Percentiles rank a stretch among this genome's conserved stretches.
Conservation (phyloP, 495 filamentous ascomycete genomes). For the Aspergillus conjunctus region DNA sequence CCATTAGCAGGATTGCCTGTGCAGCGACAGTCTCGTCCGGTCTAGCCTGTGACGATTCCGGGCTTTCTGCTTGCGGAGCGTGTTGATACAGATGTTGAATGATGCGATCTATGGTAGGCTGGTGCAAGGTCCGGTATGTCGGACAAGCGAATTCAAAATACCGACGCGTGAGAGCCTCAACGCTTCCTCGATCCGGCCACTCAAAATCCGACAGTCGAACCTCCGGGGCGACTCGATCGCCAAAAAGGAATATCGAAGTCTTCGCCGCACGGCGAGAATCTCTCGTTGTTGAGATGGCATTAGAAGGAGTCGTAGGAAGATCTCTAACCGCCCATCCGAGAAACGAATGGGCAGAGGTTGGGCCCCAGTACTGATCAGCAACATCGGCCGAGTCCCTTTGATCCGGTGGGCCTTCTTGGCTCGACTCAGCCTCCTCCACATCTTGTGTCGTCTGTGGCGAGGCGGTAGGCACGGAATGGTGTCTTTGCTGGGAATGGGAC, state of each 20-base stretch:
- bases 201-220: constrained; percentile 20
- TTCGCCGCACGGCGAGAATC: background rate
- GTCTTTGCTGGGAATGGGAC: constrained; percentile 7
- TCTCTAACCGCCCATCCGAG: constrained; percentile 27
- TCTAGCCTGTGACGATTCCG: background rate
- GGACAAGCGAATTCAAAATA: constrained; percentile 40
- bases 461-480: constrained; percentile 6
- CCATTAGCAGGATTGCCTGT: constrained; percentile 26
- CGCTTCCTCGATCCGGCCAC: constrained; percentile 27
- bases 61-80: background rate
- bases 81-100: constrained; percentile 21
- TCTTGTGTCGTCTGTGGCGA: constrained; percentile 8
- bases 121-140: constrained; percentile 35
- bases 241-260: constrained; percentile 30
- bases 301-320: constrained; percentile 18
- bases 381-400: constrained; percentile 12
- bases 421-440: constrained; percentile 1
- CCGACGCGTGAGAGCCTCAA: constrained; percentile 26
- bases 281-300: constrained; percentile 8
- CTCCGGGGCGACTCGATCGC: constrained; percentile 26
- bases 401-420: background rate
- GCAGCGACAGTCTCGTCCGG: background rate
- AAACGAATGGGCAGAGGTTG: constrained; percentile 33
- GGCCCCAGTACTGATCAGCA: constrained; percentile 30
- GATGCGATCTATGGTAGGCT: constrained; percentile 26